Conservation (phyloP, 2,329 filamentous ascomycete genomes). For the Metarhizium brunneum region DNA sequence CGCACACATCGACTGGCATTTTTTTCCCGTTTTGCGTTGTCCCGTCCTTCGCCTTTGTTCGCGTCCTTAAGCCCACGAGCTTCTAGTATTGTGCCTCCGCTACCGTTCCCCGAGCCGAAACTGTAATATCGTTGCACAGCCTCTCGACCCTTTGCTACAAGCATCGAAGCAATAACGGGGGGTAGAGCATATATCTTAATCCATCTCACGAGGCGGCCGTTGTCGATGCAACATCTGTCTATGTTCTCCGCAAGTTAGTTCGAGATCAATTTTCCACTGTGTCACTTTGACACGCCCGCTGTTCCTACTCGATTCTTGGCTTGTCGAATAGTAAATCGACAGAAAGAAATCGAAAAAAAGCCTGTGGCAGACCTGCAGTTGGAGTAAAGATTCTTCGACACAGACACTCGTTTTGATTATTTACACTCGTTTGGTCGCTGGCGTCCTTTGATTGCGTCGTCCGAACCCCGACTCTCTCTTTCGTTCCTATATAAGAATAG, state of each 20-base stretch:
- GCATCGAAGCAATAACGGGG: not conserved
- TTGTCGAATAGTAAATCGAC: slow-evolving; percentile 12
- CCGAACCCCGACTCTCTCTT: slow-evolving; percentile 20
- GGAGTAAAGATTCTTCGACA: slow-evolving; percentile 14
- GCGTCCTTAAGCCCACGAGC: not conserved
- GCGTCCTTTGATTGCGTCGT: slow-evolving; percentile 40
- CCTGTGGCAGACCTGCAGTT: not conserved
- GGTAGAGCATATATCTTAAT: not conserved
- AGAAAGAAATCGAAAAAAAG: not conserved
- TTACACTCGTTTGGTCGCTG: slow-evolving; percentile 37
- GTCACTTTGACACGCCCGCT: slow-evolving; percentile 22
- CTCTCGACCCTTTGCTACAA: not conserved
- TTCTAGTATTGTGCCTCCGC: slow-evolving; percentile 16
- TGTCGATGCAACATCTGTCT: slow-evolving; percentile 6
- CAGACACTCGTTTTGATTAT: slow-evolving; percentile 27
- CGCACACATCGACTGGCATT: slow-evolving; percentile 17
- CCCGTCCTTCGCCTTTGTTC: slow-evolving; percentile 17
- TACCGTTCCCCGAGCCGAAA: slow-evolving; percentile 12
- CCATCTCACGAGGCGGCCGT: not conserved
- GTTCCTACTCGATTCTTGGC: slow-evolving; percentile 12
- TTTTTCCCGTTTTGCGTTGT: not conserved
- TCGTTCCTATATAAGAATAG: slow-evolving; percentile 11
- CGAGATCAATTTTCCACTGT: slow-evolving; percentile 17
- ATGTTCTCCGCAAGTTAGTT: slow-evolving; percentile 24
- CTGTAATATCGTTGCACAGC: slow-evolving; percentile 17